Percentiles rank a stretch among this genome's conserved stretches.
Conservation (phyloP, 2,329 filamentous ascomycete genomes). For the Dactylellina sp. region DNA sequence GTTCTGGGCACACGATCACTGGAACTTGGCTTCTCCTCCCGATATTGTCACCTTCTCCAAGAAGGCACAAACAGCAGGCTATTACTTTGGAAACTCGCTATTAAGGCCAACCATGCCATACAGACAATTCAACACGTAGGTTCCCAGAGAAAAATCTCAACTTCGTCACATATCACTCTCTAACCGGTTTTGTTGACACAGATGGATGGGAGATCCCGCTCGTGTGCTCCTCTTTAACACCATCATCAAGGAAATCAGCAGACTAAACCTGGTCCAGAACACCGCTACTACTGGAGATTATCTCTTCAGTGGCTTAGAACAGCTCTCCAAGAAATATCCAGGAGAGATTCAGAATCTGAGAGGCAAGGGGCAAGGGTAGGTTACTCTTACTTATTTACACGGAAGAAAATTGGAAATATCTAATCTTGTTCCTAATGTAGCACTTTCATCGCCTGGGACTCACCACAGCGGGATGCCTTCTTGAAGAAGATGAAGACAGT, state of each 20-base stretch:
- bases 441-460: conserved; percentile 94
- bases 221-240: conserved; percentile 85
- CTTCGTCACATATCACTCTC: no score
- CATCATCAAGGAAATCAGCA: conserved; percentile 84
- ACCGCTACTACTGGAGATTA: conserved; percentile 82
- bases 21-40: conserved; percentile 80
- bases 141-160: neutral
- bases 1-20: conserved; percentile 98
- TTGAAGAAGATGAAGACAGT: conserved; percentile 80
- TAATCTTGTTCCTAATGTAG: conserved; percentile 2
- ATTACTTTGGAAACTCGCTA: conserved; percentile 85
- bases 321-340: conserved; percentile 77
- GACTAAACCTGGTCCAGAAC: conserved; percentile 79
- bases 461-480: conserved; percentile 81
- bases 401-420: neutral
- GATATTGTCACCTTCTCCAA: conserved; percentile 97
- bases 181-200: conserved; percentile 10
- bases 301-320: conserved; percentile 77
- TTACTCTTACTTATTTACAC: neutral
- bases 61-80: conserved; percentile 93
- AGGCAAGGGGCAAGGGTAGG: conserved; percentile 79
- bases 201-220: conserved; percentile 91
- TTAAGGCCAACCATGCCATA: conserved; percentile 92
- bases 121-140: conserved; percentile 89
- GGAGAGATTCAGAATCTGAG: conserved; percentile 83